A percentile compares a stretch with the other conserved stretches of the same genome.
phyloP scores from a whole-genome alignment of 2,329 filamentous ascomycete genomes.

The Bipolaris zeicola region DNA sequence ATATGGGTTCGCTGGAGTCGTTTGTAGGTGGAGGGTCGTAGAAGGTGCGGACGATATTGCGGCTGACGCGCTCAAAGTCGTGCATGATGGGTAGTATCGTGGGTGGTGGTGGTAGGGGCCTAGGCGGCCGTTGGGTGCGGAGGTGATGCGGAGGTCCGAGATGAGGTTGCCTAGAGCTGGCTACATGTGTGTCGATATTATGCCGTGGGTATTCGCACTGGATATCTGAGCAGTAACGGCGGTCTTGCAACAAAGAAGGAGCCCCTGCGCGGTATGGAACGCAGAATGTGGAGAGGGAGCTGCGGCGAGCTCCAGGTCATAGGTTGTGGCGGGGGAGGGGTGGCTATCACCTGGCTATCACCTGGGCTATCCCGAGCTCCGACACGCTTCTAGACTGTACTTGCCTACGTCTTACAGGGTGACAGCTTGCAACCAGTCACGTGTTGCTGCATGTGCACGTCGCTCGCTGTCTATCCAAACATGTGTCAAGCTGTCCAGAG shows the following conservation, averaged over 20 bases:
- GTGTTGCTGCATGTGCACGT: not conserved
- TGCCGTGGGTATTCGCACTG: not conserved
- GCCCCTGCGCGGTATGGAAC: not conserved
- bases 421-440: not conserved
- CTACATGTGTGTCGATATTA: slow-evolving; percentile 18
- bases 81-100: slow-evolving; percentile 56
- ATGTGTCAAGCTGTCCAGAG: too few species aligned
- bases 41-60: slow-evolving; percentile 85
- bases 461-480: too few species aligned
- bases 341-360: slow-evolving; percentile 14
- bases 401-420: not conserved
- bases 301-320: slow-evolving; percentile 14
- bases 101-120: not conserved
- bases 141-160: slow-evolving; percentile 21
- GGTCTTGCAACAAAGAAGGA: not conserved
- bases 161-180: slow-evolving; percentile 18
- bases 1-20: slow-evolving; percentile 73
- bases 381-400: slow-evolving; percentile 2
- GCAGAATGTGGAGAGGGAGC: not conserved
- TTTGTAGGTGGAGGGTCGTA: slow-evolving; percentile 91
- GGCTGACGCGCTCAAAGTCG: slow-evolving; percentile 74
- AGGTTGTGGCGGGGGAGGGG: slow-evolving; percentile 16
- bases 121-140: slow-evolving; percentile 14
- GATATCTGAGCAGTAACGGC: not conserved
- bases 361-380: slow-evolving; percentile 3